Conservation (phyloP, 768 basidiomycete species). For the Boletus vinaceobasis region DNA sequence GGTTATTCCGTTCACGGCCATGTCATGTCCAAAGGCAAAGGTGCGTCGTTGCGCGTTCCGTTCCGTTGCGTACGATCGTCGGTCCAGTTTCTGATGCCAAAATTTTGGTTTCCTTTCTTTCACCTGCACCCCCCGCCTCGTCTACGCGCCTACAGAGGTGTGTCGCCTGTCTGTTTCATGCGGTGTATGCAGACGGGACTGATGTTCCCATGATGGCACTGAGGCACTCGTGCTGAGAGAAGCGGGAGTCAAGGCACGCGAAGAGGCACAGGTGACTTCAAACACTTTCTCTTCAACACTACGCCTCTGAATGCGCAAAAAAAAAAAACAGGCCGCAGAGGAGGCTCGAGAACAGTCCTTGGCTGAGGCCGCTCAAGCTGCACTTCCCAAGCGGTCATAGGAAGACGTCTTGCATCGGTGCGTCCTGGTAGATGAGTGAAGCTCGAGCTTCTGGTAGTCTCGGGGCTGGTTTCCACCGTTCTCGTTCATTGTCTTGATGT, state of each 20-base stretch:
- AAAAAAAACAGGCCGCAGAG: slow-evolving; percentile 22
- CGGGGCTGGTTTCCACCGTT: background rate
- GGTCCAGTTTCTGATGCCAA: background rate
- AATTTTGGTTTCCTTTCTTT: background rate
- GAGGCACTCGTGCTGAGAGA: slow-evolving; percentile 25
- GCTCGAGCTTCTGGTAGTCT: background rate
- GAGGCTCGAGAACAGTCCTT: slow-evolving; percentile 29
- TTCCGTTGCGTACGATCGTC: background rate
- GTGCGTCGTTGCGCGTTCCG: slow-evolving; percentile 17
- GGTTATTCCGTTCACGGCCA: slow-evolving; percentile 32
- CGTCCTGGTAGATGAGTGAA: background rate
- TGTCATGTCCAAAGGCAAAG: slow-evolving; percentile 31
- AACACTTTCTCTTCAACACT: background rate
- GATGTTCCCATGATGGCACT: background rate
- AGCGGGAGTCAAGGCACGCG: slow-evolving; percentile 18
- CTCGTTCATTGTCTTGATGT: background rate
- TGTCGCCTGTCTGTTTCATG: background rate
- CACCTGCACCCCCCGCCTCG: no score
- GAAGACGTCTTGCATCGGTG: background rate
- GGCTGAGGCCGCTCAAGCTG: slow-evolving; percentile 31
- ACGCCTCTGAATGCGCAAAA: background rate
- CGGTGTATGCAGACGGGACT: background rate
- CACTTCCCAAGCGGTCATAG: slow-evolving; percentile 19
- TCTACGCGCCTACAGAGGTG: slow-evolving; percentile 16
- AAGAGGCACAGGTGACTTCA: slow-evolving; percentile 13